Conservation (phyloP, 2,329 filamentous ascomycete genomes). For the Cercospora berteroae region DNA sequence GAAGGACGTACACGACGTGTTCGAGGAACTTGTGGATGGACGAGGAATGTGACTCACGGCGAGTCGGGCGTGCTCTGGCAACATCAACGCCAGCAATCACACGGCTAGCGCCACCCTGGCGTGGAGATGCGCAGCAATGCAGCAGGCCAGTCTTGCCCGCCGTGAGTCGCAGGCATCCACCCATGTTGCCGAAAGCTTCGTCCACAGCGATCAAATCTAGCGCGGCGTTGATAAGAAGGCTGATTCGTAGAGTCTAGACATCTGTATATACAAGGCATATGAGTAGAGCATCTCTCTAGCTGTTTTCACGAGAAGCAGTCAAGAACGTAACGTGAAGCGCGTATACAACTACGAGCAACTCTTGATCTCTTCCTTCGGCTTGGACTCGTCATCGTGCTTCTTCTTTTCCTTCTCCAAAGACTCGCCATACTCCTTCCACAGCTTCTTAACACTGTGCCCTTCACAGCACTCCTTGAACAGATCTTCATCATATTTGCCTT, state of each 20-base stretch:
- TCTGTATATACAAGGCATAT: neutral
- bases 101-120: neutral
- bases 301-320: neutral
- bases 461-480: conserved; percentile 33
- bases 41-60: neutral
- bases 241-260: conserved; percentile 11
- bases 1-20: neutral
- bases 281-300: neutral
- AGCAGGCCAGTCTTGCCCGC: neutral
- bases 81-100: neutral
- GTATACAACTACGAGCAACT: neutral
- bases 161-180: neutral
- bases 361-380: conserved; percentile 15
- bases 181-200: neutral
- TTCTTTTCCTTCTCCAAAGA: conserved; percentile 43
- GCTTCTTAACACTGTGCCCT: conserved; percentile 61
- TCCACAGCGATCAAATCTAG: neutral
- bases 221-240: neutral
- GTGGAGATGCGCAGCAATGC: neutral
- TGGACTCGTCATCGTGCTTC: conserved; percentile 19
- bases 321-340: neutral
- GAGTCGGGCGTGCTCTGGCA: neutral
- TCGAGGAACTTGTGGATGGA: neutral
- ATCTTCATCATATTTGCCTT: conserved; percentile 62
- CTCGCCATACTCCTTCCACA: conserved; percentile 72